These are phyloP conservation scores for Zancudomyces culisetae DNA, from an alignment of 371 early-diverging fungal species.

Conservation along the genomic window DNA sequence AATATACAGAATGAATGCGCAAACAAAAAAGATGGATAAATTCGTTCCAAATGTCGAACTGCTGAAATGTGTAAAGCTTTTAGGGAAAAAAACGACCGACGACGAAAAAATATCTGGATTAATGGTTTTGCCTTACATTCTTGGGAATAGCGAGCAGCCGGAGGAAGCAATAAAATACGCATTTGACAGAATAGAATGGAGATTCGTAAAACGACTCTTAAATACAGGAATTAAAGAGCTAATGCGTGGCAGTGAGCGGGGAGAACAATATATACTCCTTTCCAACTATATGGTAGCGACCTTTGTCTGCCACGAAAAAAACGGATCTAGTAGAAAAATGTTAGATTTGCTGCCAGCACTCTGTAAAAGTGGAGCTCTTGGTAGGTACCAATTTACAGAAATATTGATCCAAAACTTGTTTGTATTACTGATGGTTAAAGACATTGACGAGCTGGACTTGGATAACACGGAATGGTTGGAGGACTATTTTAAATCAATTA, in stretches of 20 bases:
- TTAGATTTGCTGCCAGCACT: neutral
- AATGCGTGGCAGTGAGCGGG: neutral
- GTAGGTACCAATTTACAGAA: neutral
- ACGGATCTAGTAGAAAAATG: neutral
- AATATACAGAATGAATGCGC: neutral
- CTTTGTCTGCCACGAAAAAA: neutral
- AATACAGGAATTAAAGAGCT: neutral
- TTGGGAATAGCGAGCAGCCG: neutral
- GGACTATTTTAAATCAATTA: neutral
- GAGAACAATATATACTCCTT: neutral
- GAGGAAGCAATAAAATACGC: neutral
- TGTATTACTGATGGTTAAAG: neutral
- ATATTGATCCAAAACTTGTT: neutral
- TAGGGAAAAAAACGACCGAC: neutral
- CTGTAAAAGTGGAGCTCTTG: neutral
- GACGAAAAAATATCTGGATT: slow-evolving; percentile 2
- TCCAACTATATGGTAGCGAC: neutral
- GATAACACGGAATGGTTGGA: neutral
- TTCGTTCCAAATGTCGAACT: neutral
- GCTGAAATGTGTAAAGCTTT: neutral
- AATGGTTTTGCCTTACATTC: neutral
- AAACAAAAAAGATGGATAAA: neutral
- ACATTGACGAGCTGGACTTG: neutral
- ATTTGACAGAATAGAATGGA: neutral
- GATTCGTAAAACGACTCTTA: slow-evolving; percentile 1